Conservation (phyloP, 805 yeast species). For the Schwanniomyces vanrijiae region DNA sequence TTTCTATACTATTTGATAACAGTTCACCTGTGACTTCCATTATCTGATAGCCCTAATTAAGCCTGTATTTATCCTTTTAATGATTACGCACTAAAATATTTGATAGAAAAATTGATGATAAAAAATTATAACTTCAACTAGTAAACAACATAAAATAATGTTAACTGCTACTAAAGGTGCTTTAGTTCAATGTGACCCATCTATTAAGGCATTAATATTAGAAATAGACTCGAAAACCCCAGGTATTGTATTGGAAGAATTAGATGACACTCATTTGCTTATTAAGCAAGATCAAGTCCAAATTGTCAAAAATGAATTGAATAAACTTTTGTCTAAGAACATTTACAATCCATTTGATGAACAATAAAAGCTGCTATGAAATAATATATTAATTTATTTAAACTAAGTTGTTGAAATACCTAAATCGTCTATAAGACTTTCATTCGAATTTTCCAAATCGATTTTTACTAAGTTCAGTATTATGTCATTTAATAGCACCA, state of each 20-base stretch:
- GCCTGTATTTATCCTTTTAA: not conserved
- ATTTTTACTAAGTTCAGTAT: slow-evolving; percentile 20
- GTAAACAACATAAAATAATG: slow-evolving; percentile 18
- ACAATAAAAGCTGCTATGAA: slow-evolving; percentile 39
- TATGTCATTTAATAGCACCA: slow-evolving; percentile 45
- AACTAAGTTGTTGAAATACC: not conserved
- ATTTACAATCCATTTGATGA: slow-evolving; percentile 83
- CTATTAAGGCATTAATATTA: slow-evolving; percentile 81
- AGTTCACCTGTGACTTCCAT: not conserved
- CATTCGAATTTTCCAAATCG: slow-evolving; percentile 18
- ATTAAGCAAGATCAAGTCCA: slow-evolving; percentile 77
- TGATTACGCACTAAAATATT: not conserved
- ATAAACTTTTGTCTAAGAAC: slow-evolving; percentile 73
- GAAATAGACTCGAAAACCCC: slow-evolving; percentile 75
- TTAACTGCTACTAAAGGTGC: slow-evolving; percentile 45
- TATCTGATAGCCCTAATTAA: not conserved
- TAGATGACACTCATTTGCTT: slow-evolving; percentile 88
- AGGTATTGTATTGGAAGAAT: slow-evolving; percentile 71
- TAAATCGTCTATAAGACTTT: slow-evolving; percentile 23
- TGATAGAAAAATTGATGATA: not conserved
- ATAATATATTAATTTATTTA: not conserved
- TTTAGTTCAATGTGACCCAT: slow-evolving; percentile 73
- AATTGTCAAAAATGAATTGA: slow-evolving; percentile 74
- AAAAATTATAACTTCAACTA: not conserved
- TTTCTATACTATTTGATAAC: not conserved